Evolutionary conservation across 768 basidiomycete genomes (phyloP).

Genomic region (Kwoniella shandongensis): DNA sequence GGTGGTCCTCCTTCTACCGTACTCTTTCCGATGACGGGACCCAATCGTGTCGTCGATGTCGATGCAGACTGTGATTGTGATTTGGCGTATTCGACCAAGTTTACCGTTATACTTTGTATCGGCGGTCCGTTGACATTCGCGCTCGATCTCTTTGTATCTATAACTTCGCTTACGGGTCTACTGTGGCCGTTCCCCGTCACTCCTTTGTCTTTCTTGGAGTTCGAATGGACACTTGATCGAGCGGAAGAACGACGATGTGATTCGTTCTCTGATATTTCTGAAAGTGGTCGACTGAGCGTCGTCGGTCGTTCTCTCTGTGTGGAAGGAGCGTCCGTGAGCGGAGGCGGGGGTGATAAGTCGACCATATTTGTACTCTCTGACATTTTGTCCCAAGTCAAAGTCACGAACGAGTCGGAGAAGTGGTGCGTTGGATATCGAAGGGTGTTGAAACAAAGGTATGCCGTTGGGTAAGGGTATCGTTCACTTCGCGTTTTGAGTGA

Average conservation of each 20-base stretch:
- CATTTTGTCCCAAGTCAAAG: too few species aligned
- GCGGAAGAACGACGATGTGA: conserved; percentile 20
- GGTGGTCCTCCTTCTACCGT: conserved; percentile 13
- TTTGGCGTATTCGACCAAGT: conserved; percentile 40
- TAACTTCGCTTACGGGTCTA: conserved; percentile 27
- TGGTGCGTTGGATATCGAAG: too few species aligned
- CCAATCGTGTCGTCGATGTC: too few species aligned
- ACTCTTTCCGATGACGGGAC: too few species aligned
- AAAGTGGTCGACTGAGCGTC: conserved; percentile 30
- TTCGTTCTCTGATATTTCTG: conserved; percentile 43
- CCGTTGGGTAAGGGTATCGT: too few species aligned
- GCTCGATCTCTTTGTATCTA: conserved; percentile 17
- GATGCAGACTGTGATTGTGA: conserved; percentile 5
- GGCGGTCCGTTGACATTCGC: not conserved
- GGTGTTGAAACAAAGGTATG: too few species aligned
- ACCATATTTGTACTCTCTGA: too few species aligned
- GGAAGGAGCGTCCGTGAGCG: not conserved
- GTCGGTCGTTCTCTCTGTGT: conserved; percentile 7
- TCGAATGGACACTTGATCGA: conserved; percentile 21
- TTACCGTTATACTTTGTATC: conserved; percentile 40
- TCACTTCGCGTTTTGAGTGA: too few species aligned
- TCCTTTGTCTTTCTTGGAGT: conserved; percentile 4
- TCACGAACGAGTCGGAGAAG: too few species aligned
- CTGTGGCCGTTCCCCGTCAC: conserved; percentile 10
- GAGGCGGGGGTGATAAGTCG: too few species aligned